Evolutionary conservation across 1,284 basidiomycete genomes (phyloP), one percentile per base, ranked within the genome.

Genomic region (Takashimella koratensis): DNA sequence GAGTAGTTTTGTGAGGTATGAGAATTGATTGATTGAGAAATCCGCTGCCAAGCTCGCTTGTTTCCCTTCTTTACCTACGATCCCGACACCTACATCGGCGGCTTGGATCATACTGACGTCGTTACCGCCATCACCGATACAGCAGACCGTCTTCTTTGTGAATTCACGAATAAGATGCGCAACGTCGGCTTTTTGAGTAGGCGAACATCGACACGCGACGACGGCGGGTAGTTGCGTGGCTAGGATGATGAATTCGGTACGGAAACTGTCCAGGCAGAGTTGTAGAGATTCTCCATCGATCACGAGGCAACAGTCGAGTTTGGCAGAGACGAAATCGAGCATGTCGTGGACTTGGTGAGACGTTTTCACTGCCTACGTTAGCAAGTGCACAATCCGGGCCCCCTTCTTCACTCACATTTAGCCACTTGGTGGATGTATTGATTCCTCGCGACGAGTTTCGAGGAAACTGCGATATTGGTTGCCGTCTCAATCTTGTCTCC

Each of bases 401-500:
- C 20, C 11, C 24, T n/a, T 42, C n/a, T 51, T 26, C 4, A 81
- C 87, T 60, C 58, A 94, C 92, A 73, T 76, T 97, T 98, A 2
- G 95, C 84, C 24, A 98, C 88, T 68, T 97, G 93, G 66, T 98
- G 94, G 30, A 99, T 96, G 71, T 97, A 98, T 73, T 98, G 96
- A 67, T 93, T 93, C 62, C 96, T 81, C 16, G 91, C 88, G 0
- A 98, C 95, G 22, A 98, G 80, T 72, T 98, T 98, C 25, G 90
- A 96, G 36, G 92, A 97, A 58, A 98, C 93, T 1, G 95, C 94
- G 65, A 99, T 98, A 75, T 94, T 97, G 26, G 94, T 89, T 5
- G 96, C 96, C 2, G 96, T 99, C 79, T 99, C 96, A 58, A 98
- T 93, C 79, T 98, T 98, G 77, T 98, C 96, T 0, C 96, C 96